Percentiles rank a stretch among this genome's conserved stretches.
phyloP scores from a whole-genome alignment of 345 rosid genomes.

The Eucalyptus pauciflora region DNA sequence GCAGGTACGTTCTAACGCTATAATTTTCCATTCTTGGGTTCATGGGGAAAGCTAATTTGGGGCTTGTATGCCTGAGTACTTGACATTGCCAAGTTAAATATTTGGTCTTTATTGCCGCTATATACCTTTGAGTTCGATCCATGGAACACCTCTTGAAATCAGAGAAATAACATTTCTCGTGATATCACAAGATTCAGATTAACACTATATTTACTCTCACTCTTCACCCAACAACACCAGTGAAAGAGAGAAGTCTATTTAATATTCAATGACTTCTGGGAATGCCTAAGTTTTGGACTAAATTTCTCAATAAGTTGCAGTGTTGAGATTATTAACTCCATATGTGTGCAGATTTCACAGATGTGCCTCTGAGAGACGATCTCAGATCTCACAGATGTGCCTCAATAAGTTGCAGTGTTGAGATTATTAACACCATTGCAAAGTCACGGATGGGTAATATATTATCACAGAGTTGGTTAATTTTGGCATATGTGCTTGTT shows the following conservation, averaged over 20 bases:
- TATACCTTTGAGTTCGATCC: not conserved
- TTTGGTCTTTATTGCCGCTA: not conserved
- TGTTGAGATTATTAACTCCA: not conserved
- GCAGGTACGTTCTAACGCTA: constrained; percentile 36
- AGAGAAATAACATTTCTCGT: not conserved
- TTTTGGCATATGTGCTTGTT: not conserved
- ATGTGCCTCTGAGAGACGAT: constrained; percentile 84
- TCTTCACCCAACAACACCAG: not conserved
- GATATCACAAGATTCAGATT: not conserved
- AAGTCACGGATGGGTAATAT: constrained; percentile 72
- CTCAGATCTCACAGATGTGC: no score
- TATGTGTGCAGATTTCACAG: constrained; percentile 62
- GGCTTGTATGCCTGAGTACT: not conserved
- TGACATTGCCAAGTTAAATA: not conserved
- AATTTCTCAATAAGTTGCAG: not conserved
- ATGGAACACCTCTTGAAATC: not conserved
- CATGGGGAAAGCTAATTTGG: not conserved
- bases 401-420: no score
- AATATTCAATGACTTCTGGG: not conserved
- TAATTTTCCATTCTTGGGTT: not conserved
- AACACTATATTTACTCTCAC: not conserved
- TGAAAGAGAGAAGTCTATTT: not conserved
- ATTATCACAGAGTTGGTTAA: not conserved
- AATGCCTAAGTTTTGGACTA: not conserved
- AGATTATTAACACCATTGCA: no score